These are phyloP conservation scores for Thielaviopsis euricoi DNA, from an alignment of 2,329 filamentous ascomycete species.

Conservation along the genomic window DNA sequence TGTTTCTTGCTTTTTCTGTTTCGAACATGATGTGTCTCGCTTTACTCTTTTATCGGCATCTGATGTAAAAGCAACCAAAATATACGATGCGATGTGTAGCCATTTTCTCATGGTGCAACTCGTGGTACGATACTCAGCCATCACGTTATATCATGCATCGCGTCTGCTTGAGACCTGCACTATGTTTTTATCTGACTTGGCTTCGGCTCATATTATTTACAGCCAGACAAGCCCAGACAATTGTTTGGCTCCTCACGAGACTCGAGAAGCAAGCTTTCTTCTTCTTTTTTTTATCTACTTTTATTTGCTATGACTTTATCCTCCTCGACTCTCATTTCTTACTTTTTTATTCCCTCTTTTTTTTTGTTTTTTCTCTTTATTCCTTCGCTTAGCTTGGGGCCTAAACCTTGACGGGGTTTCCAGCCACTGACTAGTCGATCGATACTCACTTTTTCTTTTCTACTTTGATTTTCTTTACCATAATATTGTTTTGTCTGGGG, in stretches of 20 bases:
- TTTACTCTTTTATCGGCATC: no score
- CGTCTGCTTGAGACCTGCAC: neutral
- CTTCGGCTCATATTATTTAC: no score
- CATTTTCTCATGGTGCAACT: no score
- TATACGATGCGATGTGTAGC: no score
- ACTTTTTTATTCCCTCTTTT: neutral
- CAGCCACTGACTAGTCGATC: neutral
- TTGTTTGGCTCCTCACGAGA: neutral
- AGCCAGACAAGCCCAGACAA: no score
- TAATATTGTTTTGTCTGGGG: neutral
- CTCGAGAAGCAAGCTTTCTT: neutral
- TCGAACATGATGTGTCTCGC: no score
- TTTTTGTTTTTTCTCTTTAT: neutral
- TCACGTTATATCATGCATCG: no score
- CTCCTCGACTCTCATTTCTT: neutral
- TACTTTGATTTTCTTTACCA: conserved; percentile 5
- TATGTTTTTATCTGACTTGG: conserved; percentile 2
- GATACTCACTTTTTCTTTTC: conserved; percentile 1
- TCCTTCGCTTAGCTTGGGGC: neutral
- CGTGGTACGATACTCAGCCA: no score
- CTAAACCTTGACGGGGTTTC: no score
- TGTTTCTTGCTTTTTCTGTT: neutral
- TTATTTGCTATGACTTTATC: neutral
- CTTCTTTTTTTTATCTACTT: conserved; percentile 4
- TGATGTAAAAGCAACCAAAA: no score